Percentiles rank a stretch among this genome's conserved stretches.
Conservation (phyloP, 148 eudicot genomes). For the Amaranthus palmeri region DNA sequence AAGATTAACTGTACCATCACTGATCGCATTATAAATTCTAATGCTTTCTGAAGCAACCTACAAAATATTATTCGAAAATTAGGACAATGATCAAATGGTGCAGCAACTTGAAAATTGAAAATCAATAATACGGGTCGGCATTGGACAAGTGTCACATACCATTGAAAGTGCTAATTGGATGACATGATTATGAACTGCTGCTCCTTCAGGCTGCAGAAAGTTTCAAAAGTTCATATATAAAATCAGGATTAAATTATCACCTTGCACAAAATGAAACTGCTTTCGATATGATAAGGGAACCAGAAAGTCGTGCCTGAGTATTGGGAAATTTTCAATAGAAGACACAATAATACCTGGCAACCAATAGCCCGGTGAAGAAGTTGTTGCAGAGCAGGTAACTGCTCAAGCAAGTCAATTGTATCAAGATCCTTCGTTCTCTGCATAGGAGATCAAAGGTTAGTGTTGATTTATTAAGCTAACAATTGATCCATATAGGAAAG, state of each 20-base stretch:
- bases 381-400: slow-evolving; percentile 86
- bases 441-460: slow-evolving; percentile 16
- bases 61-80: slow-evolving; percentile 10
- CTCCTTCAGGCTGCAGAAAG: slow-evolving; percentile 94
- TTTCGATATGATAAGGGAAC: neutral
- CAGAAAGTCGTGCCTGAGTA: neutral
- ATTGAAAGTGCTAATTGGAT: slow-evolving; percentile 86
- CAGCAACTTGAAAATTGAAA: neutral
- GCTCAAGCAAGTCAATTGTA: slow-evolving; percentile 78
- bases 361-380: slow-evolving; percentile 70
- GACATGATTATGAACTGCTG: slow-evolving; percentile 74
- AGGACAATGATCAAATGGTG: slow-evolving; percentile 12
- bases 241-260: neutral
- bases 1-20: slow-evolving; percentile 83
- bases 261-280: slow-evolving; percentile 2
- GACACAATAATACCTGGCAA: slow-evolving; percentile 68
- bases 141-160: slow-evolving; percentile 38
- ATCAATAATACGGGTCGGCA: neutral
- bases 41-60: slow-evolving; percentile 97
- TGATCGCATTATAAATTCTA: slow-evolving; percentile 79
- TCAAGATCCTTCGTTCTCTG: slow-evolving; percentile 93
- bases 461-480: neutral
- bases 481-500: neutral
- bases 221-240: neutral
- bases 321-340: neutral